Base-by-base conservation (phyloP, 192 early-diverging fungal genomes). In the Spinellus fusiger region DNA sequence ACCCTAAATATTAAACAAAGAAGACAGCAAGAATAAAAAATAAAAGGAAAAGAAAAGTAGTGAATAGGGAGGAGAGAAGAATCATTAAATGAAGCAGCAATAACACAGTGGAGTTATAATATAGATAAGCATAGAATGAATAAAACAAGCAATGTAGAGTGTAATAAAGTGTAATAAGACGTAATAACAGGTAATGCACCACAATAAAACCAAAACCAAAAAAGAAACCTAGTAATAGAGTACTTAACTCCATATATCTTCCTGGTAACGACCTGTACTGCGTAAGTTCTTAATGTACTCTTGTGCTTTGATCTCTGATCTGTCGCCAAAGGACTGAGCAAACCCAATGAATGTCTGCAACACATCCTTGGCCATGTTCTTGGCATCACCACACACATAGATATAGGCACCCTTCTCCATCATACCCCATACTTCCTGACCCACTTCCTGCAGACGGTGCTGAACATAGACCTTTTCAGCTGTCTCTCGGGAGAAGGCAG, bases 321-420 rank as follows among this genome's bases (percentile, higher is more conserved):
- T 76, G 9, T 78, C 85, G 15, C 91, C 93, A 50, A 75, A 75
- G 7, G 76, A 59, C 56, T 74, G 73, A 5, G 94, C 92, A 69
- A 96, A 84, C 60, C 78, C 66, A n/a, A 83, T 75, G 49, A 97
- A 76, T 1, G 77, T 76, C 12, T 74, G 61, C 54, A 89, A 73
- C 5, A 99, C 97, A 61, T 99, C 97, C 59, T 84, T 84, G n/a
- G 97, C 97, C 97, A 99, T 99, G 65, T 83, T 78, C 77, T 94
- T 96, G 38, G 95, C 97, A 71, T 99, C 97, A 60, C 94, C 94
- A 67, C 94, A 98, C 47, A 96, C 86, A 64, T 96, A 98, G 25
- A 96, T 81, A 61, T 89, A 88, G 0, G 88, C 93, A 5, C 81
- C 81, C 34, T 83, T 59, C 34, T 96, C 72, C 69, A 99, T 69